Base-by-base conservation (phyloP, 2,329 filamentous ascomycete genomes). In the Fusarium sarcochroum region DNA sequence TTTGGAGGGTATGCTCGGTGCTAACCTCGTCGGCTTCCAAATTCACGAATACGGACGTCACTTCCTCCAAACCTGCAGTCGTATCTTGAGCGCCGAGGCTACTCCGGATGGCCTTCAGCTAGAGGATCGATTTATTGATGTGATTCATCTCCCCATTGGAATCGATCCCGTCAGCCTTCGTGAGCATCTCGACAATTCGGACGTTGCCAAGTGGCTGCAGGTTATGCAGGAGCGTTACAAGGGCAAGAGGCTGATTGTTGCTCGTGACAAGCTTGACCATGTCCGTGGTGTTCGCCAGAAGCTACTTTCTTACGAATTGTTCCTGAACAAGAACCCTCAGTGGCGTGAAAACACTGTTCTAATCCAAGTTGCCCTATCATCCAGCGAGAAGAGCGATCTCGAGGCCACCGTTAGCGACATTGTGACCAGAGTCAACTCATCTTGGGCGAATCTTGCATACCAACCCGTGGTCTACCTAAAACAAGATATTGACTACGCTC, bases 221-320 rank as follows among this genome's bases (percentile, higher is more conserved):
- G 91, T 90, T 23, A 91, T 98, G 80, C 87, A 90, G 66, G 91
- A 97, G 64, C 89, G 92, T 45, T 98, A 98, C 80, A 87, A 90
- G 70, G 93, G 90, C 71, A 98, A 98, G 84, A 91, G 89, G 74
- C 87, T 98, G 57, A 97, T 98, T 71, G 94, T 98, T 14, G 93
- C 93, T 11, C 90, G 95, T 52, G 95, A 98, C 80, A 97, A 98
- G 85, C 89, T 98, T 44, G 95, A 98, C 78, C 90, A 93, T 70
- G 93, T 98, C 58, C 91, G 94, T 53, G 95, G 96, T 63, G 94
- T 98, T 38, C 89, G 94, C 38, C 95, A 97, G 80, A 98, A 98
- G 84, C 86, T 98, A 7, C 84, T 98, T 25, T 92, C 94, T 2
- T 97, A 93, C 75, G 96, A 98, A 80, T 82, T 98, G 10, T 98